phyloP scores from a whole-genome alignment of 2,329 filamentous ascomycete genomes.

The Colletotrichum chlorophyti region DNA sequence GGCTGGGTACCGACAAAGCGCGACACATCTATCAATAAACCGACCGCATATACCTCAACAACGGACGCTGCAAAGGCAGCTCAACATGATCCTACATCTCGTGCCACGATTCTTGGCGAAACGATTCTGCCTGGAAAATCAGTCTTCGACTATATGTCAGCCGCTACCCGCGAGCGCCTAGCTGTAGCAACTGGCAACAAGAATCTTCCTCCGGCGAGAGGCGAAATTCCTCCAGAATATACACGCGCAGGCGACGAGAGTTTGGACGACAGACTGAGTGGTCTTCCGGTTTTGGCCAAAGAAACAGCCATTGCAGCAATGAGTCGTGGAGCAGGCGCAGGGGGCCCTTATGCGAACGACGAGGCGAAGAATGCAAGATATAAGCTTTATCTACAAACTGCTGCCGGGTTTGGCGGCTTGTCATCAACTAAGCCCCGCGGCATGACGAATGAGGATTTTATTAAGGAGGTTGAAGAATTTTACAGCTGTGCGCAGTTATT shows the following conservation, averaged over 20 bases:
- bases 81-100: slow-evolving; percentile 74
- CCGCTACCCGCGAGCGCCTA: slow-evolving; percentile 78
- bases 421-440: slow-evolving; percentile 56
- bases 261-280: slow-evolving; percentile 61
- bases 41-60: slow-evolving; percentile 64
- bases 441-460: slow-evolving; percentile 73
- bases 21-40: not conserved
- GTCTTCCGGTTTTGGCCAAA: slow-evolving; percentile 70
- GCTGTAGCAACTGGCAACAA: slow-evolving; percentile 76
- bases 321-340: slow-evolving; percentile 67
- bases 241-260: slow-evolving; percentile 69
- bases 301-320: slow-evolving; percentile 73
- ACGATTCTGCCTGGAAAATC: slow-evolving; percentile 85
- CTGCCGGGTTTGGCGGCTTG: slow-evolving; percentile 66
- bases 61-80: slow-evolving; percentile 81
- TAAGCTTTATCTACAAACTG: slow-evolving; percentile 78
- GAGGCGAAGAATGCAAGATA: slow-evolving; percentile 82
- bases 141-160: slow-evolving; percentile 89
- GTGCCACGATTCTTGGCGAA: slow-evolving; percentile 78
- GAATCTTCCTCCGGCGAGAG: slow-evolving; percentile 78
- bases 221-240: slow-evolving; percentile 74
- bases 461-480: slow-evolving; percentile 82
- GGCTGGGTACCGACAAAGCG: slow-evolving; percentile 73
- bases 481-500: slow-evolving; percentile 73
- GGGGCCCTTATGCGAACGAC: slow-evolving; percentile 84